Conservation (phyloP, 2,329 filamentous ascomycete species). For the Exserohilum rostratum region DNA sequence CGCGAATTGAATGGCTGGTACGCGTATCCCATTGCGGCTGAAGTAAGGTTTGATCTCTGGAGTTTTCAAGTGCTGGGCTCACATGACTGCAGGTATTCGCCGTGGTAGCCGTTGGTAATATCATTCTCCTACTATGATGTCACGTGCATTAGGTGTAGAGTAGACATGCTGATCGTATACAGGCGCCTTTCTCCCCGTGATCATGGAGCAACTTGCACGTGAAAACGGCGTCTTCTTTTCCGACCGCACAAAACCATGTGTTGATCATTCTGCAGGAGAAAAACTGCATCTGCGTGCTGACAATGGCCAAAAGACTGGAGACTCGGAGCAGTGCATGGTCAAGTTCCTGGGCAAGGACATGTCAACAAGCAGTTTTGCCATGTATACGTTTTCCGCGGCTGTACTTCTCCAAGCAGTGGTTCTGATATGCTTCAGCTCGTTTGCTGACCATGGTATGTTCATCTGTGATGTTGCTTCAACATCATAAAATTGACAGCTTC, state of each 20-base stretch:
- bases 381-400: slow-evolving; percentile 93
- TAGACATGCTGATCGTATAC: no score
- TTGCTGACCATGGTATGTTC: slow-evolving; percentile 84
- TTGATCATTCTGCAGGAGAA: slow-evolving; percentile 60
- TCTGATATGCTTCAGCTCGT: slow-evolving; percentile 89
- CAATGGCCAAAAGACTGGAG: slow-evolving; percentile 20
- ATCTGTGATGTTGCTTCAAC: not conserved
- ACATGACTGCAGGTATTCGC: slow-evolving; percentile 66
- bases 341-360: slow-evolving; percentile 78
- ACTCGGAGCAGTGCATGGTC: slow-evolving; percentile 71
- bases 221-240: slow-evolving; percentile 85
- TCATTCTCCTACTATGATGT: no score
- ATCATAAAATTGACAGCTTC: not conserved
- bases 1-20: slow-evolving; percentile 90
- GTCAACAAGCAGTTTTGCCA: slow-evolving; percentile 90
- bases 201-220: slow-evolving; percentile 85
- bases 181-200: slow-evolving; percentile 92
- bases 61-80: no score
- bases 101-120: slow-evolving; percentile 82
- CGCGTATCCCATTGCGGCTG: slow-evolving; percentile 85
- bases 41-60: slow-evolving; percentile 53
- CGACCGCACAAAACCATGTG: slow-evolving; percentile 75
- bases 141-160: no score
- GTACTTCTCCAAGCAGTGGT: slow-evolving; percentile 85
- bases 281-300: slow-evolving; percentile 16